phyloP scores from a whole-genome alignment of 2,329 filamentous ascomycete species.

The Hymenoscyphus linearis region DNA sequence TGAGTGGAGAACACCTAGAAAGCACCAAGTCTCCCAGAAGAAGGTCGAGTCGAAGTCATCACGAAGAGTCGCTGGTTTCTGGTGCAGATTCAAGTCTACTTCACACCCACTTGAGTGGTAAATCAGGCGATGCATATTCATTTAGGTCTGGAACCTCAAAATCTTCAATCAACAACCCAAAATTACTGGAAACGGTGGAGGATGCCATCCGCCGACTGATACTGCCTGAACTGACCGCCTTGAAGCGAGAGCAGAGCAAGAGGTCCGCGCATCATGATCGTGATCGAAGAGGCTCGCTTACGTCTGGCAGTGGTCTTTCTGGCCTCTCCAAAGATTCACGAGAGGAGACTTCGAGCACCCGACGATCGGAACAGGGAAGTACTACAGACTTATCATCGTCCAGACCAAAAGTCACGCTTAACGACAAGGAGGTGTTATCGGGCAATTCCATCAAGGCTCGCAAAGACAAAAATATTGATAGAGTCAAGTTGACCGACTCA shows the following conservation, averaged over 20 bases:
- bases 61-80: constrained; percentile 41
- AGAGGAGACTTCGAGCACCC: constrained; percentile 23
- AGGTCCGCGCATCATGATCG: constrained; percentile 65
- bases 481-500: constrained; percentile 23
- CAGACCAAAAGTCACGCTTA: constrained; percentile 55
- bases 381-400: constrained; percentile 34
- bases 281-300: constrained; percentile 53
- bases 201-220: constrained; percentile 70
- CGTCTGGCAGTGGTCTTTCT: constrained; percentile 48
- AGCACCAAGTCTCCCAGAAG: constrained; percentile 41
- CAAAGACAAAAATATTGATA: constrained; percentile 47
- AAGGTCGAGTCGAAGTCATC: constrained; percentile 43
- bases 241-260: constrained; percentile 85
- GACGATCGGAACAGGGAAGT: constrained; percentile 39
- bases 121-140: constrained; percentile 52
- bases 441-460: constrained; percentile 46
- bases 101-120: constrained; percentile 49
- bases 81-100: constrained; percentile 56
- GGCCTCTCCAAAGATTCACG: constrained; percentile 49
- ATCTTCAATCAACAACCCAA: constrained; percentile 68
- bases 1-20: constrained; percentile 40
- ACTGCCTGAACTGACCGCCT: constrained; percentile 80
- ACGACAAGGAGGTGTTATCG: constrained; percentile 52
- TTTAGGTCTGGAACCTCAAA: constrained; percentile 50
- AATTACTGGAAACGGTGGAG: constrained; percentile 66